Evolutionary conservation across 2,329 filamentous ascomycete species (phyloP), one percentile per base, ranked within the genome.

Genomic region (Xylariaceae sp.): DNA sequence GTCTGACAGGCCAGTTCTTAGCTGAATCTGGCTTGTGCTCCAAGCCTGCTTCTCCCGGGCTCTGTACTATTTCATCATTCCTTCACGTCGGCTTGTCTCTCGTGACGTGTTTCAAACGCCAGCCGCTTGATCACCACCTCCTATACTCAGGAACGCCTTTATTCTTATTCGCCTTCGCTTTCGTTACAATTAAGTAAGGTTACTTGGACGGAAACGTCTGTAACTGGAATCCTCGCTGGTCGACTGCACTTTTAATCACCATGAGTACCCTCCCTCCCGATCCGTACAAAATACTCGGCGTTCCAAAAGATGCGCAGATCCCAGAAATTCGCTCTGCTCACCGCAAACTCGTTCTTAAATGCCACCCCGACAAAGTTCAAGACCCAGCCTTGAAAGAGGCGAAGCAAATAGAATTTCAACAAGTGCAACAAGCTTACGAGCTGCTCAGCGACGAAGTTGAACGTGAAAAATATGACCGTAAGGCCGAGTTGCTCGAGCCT

Each of bases 381-480:
- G 83, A 95, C 65, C 84, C 86, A 49, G 76, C 83, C 15, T 76
- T 88, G 65, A 95, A 94, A 72, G 83, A 84, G 55, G 76, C 83
- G 63, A 95, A 92, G 70, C 84, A 88, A 63, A 86, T 90, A 63
- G 86, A 95, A 71, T 99, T 97, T 67, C 91, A 96, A 72, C 85
- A 84, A 68, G 89, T 97, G 32, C 92, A 96, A 70, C 84, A 92
- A 64, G 92, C 94, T 47, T 99, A 96, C 72, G 94, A 97, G 72
- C 78, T 94, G 29, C 81, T 99, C 56, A 88, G 84, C 65, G 86
- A 96, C 67, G 87, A 92, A 26, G 77, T 75, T 6, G 83, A 86
- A 67, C 79, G 89, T 55, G 72, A 76, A 54, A 84, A 85, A 61
- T 96, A 96, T 70, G 90, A 97, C 86, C 67, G 77, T 87, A 57